Evolutionary conservation across 1,284 basidiomycete genomes (phyloP).

Genomic region (Peniophora sp.): DNA sequence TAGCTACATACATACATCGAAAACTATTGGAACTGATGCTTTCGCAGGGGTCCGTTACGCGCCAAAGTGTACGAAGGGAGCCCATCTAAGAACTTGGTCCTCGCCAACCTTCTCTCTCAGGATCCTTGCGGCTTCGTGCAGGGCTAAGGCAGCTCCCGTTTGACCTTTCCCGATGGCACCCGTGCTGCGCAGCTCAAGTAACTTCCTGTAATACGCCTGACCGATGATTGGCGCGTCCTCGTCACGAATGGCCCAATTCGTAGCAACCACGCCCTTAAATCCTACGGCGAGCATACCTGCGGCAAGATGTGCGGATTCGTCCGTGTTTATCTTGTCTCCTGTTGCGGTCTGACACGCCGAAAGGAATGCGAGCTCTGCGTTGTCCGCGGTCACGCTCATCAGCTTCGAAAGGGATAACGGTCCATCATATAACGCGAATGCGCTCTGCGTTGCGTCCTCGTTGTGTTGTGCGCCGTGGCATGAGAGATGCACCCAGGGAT

Average conservation of each 20-base stretch:
- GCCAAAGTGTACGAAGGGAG: not conserved
- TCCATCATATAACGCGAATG: conserved; percentile 1
- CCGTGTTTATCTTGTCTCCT: not conserved
- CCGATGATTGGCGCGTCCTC: conserved; percentile 7
- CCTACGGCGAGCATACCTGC: conserved; percentile 17
- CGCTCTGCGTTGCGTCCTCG: not conserved
- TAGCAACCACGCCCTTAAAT: conserved; percentile 15
- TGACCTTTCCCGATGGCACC: not conserved
- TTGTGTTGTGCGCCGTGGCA: conserved; percentile 1
- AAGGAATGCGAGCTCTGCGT: conserved; percentile 1
- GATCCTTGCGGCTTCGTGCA: not conserved
- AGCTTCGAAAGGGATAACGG: not conserved
- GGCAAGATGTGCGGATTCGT: conserved; percentile 13
- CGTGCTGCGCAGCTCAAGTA: not conserved
- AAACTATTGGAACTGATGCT: too few relatives aligned
- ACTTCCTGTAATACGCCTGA: conserved; percentile 6
- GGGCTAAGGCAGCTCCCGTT: not conserved
- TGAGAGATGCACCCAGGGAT: not conserved
- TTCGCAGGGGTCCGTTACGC: too few relatives aligned
- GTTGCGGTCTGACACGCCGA: conserved; percentile 4
- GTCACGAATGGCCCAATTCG: conserved; percentile 17
- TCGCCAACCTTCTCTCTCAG: not conserved
- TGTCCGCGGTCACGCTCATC: not conserved
- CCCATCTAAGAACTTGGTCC: not conserved
- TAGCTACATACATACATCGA: too few relatives aligned